A percentile compares a stretch with the other conserved stretches of the same genome.
Evolutionary conservation across 345 rosid genomes (phyloP).

Genomic region (Moricandia arvensis): DNA sequence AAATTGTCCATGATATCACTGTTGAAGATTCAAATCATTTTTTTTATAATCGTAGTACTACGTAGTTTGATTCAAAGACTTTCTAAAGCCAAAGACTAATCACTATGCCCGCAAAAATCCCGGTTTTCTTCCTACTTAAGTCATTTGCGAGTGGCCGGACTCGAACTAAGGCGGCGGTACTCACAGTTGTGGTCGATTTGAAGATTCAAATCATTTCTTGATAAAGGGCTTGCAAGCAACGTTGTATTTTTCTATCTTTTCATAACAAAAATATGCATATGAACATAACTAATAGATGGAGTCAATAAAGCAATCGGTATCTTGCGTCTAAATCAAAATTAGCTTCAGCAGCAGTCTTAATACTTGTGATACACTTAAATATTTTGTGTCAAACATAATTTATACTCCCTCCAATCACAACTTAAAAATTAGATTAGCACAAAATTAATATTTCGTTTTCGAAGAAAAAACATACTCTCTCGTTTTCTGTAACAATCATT

Average conservation of each 20-base stretch:
- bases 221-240: background rate
- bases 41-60: too few species aligned
- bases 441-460: slow-evolving; percentile 11
- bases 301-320: slow-evolving; percentile 9
- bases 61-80: too few species aligned
- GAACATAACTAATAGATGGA: background rate
- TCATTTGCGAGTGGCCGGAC: too few species aligned
- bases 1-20: background rate
- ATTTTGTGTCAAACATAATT: background rate
- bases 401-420: background rate
- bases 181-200: too few species aligned
- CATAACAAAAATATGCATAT: background rate
- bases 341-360: background rate
- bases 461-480: background rate
- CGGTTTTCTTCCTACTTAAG: too few species aligned
- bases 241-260: background rate
- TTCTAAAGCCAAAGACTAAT: too few species aligned
- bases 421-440: background rate
- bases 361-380: background rate
- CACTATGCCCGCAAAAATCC: too few species aligned
- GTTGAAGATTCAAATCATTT: background rate
- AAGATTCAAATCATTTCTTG: background rate
- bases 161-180: too few species aligned
- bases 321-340: slow-evolving; percentile 11
- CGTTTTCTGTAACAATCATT: slow-evolving; percentile 24